Conservation (phyloP, 805 yeast genomes). For the Candida ovalis region DNA sequence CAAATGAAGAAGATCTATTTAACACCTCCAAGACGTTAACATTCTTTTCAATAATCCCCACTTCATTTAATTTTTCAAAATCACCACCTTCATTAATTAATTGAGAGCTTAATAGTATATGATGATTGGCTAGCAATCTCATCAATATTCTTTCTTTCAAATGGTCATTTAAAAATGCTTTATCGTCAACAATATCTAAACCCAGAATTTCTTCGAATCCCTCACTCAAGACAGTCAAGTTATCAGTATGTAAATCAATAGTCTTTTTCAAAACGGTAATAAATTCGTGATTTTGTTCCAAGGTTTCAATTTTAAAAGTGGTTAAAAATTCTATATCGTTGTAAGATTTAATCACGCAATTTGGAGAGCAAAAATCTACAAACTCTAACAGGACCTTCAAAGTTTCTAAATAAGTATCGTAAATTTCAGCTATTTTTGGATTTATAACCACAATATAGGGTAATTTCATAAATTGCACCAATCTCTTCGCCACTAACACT, state of each 20-base stretch:
- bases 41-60: constrained; percentile 66
- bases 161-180: constrained; percentile 64
- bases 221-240: constrained; percentile 72
- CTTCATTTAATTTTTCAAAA: constrained; percentile 38
- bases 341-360: constrained; percentile 15
- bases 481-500: constrained; percentile 64
- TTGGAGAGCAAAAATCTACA: constrained; percentile 32
- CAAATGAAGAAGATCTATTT: constrained; percentile 63
- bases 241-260: constrained; percentile 77
- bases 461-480: constrained; percentile 63
- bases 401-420: constrained; percentile 68
- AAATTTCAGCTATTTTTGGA: constrained; percentile 79
- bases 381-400: constrained; percentile 47
- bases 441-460: constrained; percentile 85
- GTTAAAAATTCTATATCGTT: constrained; percentile 18
- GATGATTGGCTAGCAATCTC: constrained; percentile 84
- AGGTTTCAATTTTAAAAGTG: constrained; percentile 36
- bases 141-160: constrained; percentile 81
- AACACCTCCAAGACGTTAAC: constrained; percentile 62
- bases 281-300: constrained; percentile 52
- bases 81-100: constrained; percentile 34
- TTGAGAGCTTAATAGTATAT: constrained; percentile 54
- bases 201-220: constrained; percentile 66
- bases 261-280: constrained; percentile 52
- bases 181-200: constrained; percentile 24